Conservation (phyloP, 2,329 filamentous ascomycete species). For the Hymenoscyphus fraxineus region DNA sequence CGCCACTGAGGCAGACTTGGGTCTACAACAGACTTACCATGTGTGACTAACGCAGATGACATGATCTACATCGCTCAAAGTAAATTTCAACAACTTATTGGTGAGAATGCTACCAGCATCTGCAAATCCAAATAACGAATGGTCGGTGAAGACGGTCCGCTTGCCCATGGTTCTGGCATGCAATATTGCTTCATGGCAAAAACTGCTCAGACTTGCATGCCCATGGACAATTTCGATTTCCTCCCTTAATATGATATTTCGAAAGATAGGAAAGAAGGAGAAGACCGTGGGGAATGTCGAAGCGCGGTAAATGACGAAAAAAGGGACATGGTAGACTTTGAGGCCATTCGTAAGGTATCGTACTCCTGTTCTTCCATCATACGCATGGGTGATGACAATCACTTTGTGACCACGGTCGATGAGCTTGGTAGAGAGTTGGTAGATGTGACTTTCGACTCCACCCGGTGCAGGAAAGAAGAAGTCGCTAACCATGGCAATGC, state of each 20-base stretch:
- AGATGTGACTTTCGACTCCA: slow-evolving; percentile 96
- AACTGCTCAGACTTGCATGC: slow-evolving; percentile 87
- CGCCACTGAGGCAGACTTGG: neutral
- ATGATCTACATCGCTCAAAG: slow-evolving; percentile 92
- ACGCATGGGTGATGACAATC: slow-evolving; percentile 94
- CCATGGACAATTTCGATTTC: slow-evolving; percentile 96
- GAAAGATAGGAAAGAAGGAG: slow-evolving; percentile 96
- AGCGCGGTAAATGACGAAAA: slow-evolving; percentile 91
- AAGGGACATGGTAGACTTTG: slow-evolving; percentile 97
- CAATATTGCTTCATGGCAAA: slow-evolving; percentile 91
- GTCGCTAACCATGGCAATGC: slow-evolving; percentile 91
- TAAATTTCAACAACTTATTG: slow-evolving; percentile 96
- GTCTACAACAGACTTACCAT: slow-evolving; percentile 56
- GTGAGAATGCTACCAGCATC: slow-evolving; percentile 94
- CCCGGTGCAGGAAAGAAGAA: slow-evolving; percentile 99
- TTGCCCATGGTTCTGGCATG: slow-evolving; percentile 96
- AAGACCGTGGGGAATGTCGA: slow-evolving; percentile 95
- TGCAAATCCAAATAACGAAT: slow-evolving; percentile 95
- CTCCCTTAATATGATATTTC: slow-evolving; percentile 92
- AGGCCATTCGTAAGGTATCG: slow-evolving; percentile 96
- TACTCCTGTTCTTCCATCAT: slow-evolving; percentile 84
- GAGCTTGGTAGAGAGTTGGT: slow-evolving; percentile 93
- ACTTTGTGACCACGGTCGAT: slow-evolving; percentile 98
- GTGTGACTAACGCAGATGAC: slow-evolving; percentile 98
- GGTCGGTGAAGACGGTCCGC: slow-evolving; percentile 93